Percentiles rank a stretch among this genome's conserved stretches.
phyloP scores from a whole-genome alignment of 805 yeast genomes.

The Yamadazyma sp. region DNA sequence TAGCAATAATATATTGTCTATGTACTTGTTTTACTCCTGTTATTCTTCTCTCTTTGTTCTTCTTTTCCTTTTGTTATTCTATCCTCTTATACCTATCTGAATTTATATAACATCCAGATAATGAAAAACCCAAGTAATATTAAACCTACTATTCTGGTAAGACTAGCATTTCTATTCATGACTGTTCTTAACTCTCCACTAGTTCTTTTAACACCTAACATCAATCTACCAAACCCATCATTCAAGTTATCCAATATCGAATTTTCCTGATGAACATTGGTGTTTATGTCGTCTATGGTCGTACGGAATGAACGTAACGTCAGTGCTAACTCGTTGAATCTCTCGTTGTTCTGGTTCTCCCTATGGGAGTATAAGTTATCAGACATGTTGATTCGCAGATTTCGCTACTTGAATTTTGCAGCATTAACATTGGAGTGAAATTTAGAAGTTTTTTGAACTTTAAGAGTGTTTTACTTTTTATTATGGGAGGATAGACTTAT shows the following conservation, averaged over 20 bases:
- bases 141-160: slow-evolving; percentile 34
- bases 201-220: slow-evolving; percentile 37
- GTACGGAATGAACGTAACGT: slow-evolving; percentile 41
- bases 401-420: background rate
- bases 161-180: slow-evolving; percentile 40
- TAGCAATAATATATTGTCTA: no score
- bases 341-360: slow-evolving; percentile 41
- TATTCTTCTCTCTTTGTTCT: no score
- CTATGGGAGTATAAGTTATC: slow-evolving; percentile 36
- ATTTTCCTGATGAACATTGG: slow-evolving; percentile 37
- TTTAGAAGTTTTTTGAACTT: no score
- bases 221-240: slow-evolving; percentile 36
- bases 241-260: slow-evolving; percentile 36
- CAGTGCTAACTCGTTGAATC: slow-evolving; percentile 41
- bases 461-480: no score
- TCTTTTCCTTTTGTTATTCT: no score
- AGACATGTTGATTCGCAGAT: slow-evolving; percentile 14
- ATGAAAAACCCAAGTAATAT: slow-evolving; percentile 32
- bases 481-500: no score
- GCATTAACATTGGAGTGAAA: no score
- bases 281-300: slow-evolving; percentile 43
- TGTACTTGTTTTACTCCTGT: no score
- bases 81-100: no score
- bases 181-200: slow-evolving; percentile 39
- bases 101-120: slow-evolving; percentile 38